Base-by-base conservation (phyloP, 1,284 basidiomycete species). In the Heterobasidion annosum region DNA sequence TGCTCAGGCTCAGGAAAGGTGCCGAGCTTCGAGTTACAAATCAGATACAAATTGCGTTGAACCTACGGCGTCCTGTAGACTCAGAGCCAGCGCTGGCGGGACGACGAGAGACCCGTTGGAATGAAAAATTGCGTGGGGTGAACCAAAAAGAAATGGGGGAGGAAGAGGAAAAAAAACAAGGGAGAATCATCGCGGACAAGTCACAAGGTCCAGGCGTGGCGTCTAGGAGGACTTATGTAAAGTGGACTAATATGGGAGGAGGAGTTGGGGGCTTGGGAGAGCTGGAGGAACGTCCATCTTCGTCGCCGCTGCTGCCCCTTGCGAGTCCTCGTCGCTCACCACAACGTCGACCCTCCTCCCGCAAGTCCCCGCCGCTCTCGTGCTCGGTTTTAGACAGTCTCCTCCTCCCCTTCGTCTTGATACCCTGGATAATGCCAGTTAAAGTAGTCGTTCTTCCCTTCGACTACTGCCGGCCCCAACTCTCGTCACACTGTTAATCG, bases 341-440 rank as follows among this genome's bases (percentile, higher is more conserved):
- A 42, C 34, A 35, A 19, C 43, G 56, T 55, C 50, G 16, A 25
- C 43, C 42, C 55, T 56, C 50, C 56, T 54, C 51, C 50, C 48
- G 54, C 37, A 57, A 57, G 56, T 54, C 48, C 53, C 48, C 54
- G 9, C 58, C 53, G 48, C 52, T 56, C 40, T 58, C 56, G 18
- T 40, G 50, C 34, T 34, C 57, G 52, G 53, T 59, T 50, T 25
- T 48, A 55, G 58, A 54, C 47, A 34, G 43, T 54, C 57, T 54
- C 56, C 33, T 52, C 50, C 52, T 57, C 37, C 37, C 37, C 37
- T 8, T 40, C n/a, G 10, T 40, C 37, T 48, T 55, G 57, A 56
- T 54, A 48, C 58, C 54, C 64, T 65, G 73, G 72, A 73, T 70
- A 71, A 75, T 76, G 73, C 70, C 60, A 69, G 65, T 68, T 70